Evolutionary conservation across 2,329 filamentous ascomycete genomes (phyloP), one percentile per base, ranked within the genome.

Genomic region (Cladophialophora immunda): DNA sequence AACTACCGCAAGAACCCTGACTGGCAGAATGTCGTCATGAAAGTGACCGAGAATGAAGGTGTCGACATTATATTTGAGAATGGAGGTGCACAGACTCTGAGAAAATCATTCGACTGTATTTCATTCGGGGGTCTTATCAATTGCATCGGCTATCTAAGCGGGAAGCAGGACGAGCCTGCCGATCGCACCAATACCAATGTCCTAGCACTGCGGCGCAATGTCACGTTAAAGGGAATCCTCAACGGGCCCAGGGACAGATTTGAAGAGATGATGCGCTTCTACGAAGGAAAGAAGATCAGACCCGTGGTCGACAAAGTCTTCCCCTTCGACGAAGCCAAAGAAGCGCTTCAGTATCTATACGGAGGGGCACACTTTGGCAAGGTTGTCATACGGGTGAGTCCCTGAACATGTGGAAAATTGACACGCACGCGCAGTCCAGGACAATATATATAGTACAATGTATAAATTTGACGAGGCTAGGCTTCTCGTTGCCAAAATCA

Each of bases 101-200:
- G 74, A 27, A 81, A 85, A 73, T 83, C 81, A 53, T 76, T 86
- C 36, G 76, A 80, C 9, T 79, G 79, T 25, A 77, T 83, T 4
- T 78, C 79, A 0, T 78, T 76, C 27, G 84, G 83, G 0, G 85
- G 84, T 0, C 67, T 82, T 25, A 80, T 86, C 53, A 45, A 54
- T 25, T 58, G 57, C 25, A 69, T 72, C 17, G 70, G 70, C n/a
- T 69, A 70, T 64, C 58, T 72, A 9, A 60, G 52, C 8, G 63
- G 66, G 19, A 69, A 68, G 41, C 58, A 68, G 53, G 65, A 68
- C 74, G 75, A 17, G 68, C 75, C 17, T 68, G 68, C 78, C 27
- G 85, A 87, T 75, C 75, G 85, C 53, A 79, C 85, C 7, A 89
- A 89, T 69, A 84, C 88, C 15, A 90, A 90, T 71, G 77, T 90